Base-by-base conservation (phyloP, 2,329 filamentous ascomycete genomes). In the Stachybotrys echinatus region DNA sequence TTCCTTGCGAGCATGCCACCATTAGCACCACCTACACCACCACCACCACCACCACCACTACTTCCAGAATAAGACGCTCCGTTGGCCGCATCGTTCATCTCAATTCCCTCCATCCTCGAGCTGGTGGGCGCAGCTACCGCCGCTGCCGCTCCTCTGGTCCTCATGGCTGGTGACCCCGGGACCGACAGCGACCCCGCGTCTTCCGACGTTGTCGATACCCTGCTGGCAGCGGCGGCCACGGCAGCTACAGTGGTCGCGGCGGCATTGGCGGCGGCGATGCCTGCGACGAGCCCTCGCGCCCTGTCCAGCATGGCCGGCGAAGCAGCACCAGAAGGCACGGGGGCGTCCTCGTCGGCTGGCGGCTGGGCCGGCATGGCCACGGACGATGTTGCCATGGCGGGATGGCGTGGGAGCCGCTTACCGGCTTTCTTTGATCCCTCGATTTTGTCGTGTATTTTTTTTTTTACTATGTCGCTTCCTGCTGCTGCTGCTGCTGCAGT, bases 271-370 rank as follows among this genome's bases (percentile, higher is more conserved):
- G 43, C 43, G 14, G 43, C 43, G n/a, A 45, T 45, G 21, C 43
- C 43, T n/a, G 43, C 43, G 21, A 23, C 43, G 22, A 45, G 43
- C 10, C 43, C 43, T 27, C 43, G 43, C 21, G 43, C 43, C 10
- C 43, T 21, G 43, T 45, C 43, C 23, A 45, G 43, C 43, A 45
- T 45, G 20, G 43, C 22, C 21, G 43, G 43, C 23, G 43, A 20
- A 8, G 43, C 22, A 6, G n/a, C 43, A 31, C 14, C 43, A 21
- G 42, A 20, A 8, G 42, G 18, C 6, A 20, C 18, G 27, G 27
- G 27, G 12, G 8, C 38, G 38, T 40, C 38, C 6, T 27, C 43
- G 3, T 34, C 43, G 43, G 5, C 43, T 17, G 20, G 19, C 12
- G 43, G 43, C 23, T 45, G 43, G 6, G 43, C 21, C 43, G 42